Percentiles rank a stretch among this genome's conserved stretches.
phyloP scores from a whole-genome alignment of 768 basidiomycete genomes.

The Russula abietina region DNA sequence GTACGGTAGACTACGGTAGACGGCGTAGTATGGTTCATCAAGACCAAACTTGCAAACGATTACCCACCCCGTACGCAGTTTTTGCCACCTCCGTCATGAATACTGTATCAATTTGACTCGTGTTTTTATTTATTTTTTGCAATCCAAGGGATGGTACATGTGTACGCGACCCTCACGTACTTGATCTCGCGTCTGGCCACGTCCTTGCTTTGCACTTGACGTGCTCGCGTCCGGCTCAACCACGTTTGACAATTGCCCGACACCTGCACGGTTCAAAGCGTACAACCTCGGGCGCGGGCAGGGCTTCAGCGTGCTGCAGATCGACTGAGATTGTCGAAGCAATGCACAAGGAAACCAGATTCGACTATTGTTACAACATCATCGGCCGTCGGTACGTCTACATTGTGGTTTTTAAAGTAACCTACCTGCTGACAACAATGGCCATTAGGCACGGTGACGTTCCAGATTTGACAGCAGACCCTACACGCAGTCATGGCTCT shows the following conservation, averaged over 20 bases:
- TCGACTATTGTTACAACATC: conserved; percentile 82
- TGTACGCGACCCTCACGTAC: conserved; percentile 88
- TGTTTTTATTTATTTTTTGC: not conserved
- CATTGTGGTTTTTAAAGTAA: not conserved
- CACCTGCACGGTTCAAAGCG: conserved; percentile 70
- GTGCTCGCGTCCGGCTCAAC: conserved; percentile 61
- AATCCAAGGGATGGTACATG: conserved; percentile 88
- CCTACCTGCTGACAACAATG: not conserved
- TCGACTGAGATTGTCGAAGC: conserved; percentile 92
- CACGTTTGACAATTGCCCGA: no score
- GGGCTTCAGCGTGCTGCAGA: conserved; percentile 89
- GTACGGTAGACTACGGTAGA: no score
- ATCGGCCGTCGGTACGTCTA: conserved; percentile 71
- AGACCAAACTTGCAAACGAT: no score
- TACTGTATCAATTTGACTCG: not conserved
- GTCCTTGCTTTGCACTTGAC: conserved; percentile 82
- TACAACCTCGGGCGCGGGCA: conserved; percentile 96
- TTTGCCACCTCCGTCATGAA: not conserved
- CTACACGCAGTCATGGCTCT: no score
- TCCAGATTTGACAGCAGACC: conserved; percentile 93
- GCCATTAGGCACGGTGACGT: conserved; percentile 78
- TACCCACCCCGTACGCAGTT: conserved; percentile 76
- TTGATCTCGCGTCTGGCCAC: conserved; percentile 94
- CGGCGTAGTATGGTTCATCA: no score
- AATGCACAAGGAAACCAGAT: conserved; percentile 87